Evolutionary conservation across 345 rosid genomes (phyloP).

Genomic region (Passiflora organensis): DNA sequence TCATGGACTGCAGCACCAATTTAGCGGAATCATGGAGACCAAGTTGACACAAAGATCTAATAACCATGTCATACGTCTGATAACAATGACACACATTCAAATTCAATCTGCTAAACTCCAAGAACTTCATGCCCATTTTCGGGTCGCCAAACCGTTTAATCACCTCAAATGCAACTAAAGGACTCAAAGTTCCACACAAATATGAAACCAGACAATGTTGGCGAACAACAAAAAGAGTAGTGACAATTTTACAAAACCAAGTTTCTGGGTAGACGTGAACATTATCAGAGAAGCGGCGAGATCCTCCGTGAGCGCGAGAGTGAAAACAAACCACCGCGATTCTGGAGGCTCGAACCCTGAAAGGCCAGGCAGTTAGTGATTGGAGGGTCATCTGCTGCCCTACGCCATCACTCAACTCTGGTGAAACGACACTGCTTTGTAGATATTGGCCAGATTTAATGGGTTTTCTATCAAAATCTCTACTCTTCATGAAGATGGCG

Average conservation of each 20-base stretch:
- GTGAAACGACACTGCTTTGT: background rate
- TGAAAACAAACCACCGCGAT: slow-evolving; percentile 40
- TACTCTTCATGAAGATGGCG: slow-evolving; percentile 30
- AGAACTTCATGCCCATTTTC: slow-evolving; percentile 48
- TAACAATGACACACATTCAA: slow-evolving; percentile 45
- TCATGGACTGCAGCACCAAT: slow-evolving; percentile 53
- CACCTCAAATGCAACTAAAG: slow-evolving; percentile 56
- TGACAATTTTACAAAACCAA: slow-evolving; percentile 73
- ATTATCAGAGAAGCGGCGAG: slow-evolving; percentile 28
- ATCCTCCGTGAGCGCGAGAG: slow-evolving; percentile 41
- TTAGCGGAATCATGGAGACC: slow-evolving; percentile 51
- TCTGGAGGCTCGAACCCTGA: slow-evolving; percentile 54
- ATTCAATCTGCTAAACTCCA: slow-evolving; percentile 61
- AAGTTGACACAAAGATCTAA: slow-evolving; percentile 55
- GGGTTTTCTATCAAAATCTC: slow-evolving; percentile 12
- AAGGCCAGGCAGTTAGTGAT: slow-evolving; percentile 25
- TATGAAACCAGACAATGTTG: slow-evolving; percentile 38
- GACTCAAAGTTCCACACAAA: slow-evolving; percentile 51
- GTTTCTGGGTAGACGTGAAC: slow-evolving; percentile 35
- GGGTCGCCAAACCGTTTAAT: slow-evolving; percentile 54
- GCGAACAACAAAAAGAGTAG: slow-evolving; percentile 49
- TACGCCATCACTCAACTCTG: slow-evolving; percentile 30
- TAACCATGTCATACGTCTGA: slow-evolving; percentile 50
- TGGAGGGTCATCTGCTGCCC: slow-evolving; percentile 47
- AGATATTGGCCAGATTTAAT: slow-evolving; percentile 13